Evolutionary conservation across 495 filamentous ascomycete species (phyloP).

Genomic region (Bryoglossum gracile): DNA sequence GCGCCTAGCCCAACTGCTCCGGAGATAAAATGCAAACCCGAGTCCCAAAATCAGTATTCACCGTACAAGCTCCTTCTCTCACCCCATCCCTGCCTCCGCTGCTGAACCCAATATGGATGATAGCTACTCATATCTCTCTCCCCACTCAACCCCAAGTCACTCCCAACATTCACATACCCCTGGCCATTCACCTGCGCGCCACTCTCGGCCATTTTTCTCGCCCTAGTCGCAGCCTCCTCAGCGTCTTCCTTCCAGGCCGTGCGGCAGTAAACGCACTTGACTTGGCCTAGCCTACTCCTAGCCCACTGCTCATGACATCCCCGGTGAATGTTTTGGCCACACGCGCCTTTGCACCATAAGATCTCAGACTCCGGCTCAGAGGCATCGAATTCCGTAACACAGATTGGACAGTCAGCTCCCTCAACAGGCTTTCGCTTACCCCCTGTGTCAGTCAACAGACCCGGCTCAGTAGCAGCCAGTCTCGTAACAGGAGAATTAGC

Average conservation of each 20-base stretch:
- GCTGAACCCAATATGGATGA: constrained; percentile 16
- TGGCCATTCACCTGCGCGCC: constrained; percentile 33
- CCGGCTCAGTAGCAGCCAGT: constrained; percentile 6
- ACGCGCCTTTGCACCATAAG: constrained; percentile 54
- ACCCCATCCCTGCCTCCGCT: constrained; percentile 1
- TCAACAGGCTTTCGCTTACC: constrained; percentile 42
- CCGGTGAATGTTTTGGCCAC: constrained; percentile 61
- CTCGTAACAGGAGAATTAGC: constrained; percentile 39
- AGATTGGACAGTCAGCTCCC: constrained; percentile 77
- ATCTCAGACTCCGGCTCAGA: constrained; percentile 39
- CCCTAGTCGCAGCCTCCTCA: no score
- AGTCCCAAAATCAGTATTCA: no score
- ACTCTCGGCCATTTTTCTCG: constrained; percentile 17
- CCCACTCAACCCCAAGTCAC: constrained; percentile 45
- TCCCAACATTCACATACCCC: constrained; percentile 54
- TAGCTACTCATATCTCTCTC: constrained; percentile 22
- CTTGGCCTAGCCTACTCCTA: constrained; percentile 34
- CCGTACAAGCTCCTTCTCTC: not conserved
- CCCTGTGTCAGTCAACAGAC: constrained; percentile 14
- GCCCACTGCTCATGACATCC: constrained; percentile 58
- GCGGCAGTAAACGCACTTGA: constrained; percentile 46
- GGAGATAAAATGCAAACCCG: no score
- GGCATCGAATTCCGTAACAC: constrained; percentile 49
- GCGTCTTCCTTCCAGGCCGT: constrained; percentile 22
- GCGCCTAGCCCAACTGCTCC: no score